These are phyloP conservation scores for Narthecium ossifragum DNA, from an alignment of 106 monocot species.

Conservation along the genomic window DNA sequence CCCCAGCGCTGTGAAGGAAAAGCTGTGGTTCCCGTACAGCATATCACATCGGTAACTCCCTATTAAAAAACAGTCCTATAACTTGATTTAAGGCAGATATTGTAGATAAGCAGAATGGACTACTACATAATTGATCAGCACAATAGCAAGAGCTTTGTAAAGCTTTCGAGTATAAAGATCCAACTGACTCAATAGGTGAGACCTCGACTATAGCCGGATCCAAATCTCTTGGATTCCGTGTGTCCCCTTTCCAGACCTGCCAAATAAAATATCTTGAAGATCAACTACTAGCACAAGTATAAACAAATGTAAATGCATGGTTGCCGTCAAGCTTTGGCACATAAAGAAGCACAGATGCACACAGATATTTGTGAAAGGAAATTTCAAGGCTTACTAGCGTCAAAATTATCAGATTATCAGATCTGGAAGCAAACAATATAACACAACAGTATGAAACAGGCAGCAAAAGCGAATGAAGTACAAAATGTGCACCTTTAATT, in stretches of 20 bases:
- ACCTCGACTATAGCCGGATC: conserved; percentile 86
- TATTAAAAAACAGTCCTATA: conserved; percentile 53
- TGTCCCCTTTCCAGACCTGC: conserved; percentile 72
- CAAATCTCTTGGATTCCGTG: conserved; percentile 63
- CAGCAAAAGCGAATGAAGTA: not conserved
- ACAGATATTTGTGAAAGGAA: not conserved
- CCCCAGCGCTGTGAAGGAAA: conserved; percentile 93
- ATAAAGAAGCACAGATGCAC: not conserved
- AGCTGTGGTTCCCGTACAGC: conserved; percentile 92
- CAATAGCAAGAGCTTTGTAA: no score
- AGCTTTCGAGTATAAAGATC: not conserved
- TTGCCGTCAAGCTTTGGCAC: not conserved
- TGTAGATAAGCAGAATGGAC: conserved; percentile 8
- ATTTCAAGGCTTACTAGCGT: not conserved
- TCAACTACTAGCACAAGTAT: not conserved
- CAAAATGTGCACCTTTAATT: conserved; percentile 28
- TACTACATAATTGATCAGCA: no score
- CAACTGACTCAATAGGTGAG: not conserved
- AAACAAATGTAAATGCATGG: not conserved
- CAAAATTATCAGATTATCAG: not conserved
- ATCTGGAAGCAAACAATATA: not conserved
- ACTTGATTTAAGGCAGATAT: conserved; percentile 24
- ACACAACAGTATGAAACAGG: not conserved
- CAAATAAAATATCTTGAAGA: not conserved
- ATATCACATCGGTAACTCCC: conserved; percentile 97